phyloP scores from a whole-genome alignment of 2,329 filamentous ascomycete genomes.

The Emydomyces testavorans region DNA sequence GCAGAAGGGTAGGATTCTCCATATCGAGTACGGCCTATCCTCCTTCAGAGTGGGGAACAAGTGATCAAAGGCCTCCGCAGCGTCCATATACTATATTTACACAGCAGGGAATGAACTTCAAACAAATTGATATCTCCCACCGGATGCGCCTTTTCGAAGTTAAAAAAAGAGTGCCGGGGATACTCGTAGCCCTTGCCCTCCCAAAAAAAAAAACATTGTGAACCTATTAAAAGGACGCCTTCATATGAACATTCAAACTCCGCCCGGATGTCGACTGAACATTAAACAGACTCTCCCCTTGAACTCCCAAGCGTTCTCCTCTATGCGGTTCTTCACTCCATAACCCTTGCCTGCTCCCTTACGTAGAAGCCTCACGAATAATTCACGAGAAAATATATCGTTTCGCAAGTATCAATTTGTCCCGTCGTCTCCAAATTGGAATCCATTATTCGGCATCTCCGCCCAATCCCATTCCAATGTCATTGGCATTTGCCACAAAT shows the following conservation, averaged over 20 bases:
- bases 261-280: not conserved
- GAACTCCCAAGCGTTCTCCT: not conserved
- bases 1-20: too few relatives aligned
- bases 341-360: not conserved
- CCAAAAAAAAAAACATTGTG: not conserved
- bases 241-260: not conserved
- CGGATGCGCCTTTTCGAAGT: not conserved
- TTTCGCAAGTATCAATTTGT: not conserved
- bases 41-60: constrained; percentile 2
- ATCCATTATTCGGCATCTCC: constrained; percentile 23
- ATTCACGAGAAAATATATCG: not conserved
- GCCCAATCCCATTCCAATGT: constrained; percentile 84
- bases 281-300: not conserved
- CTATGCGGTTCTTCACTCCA: not conserved
- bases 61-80: not conserved
- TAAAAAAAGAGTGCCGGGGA: not conserved
- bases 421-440: constrained; percentile 7
- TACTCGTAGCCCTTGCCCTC: not conserved
- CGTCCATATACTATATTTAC: not conserved
- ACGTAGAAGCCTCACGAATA: not conserved
- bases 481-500: constrained; percentile 92
- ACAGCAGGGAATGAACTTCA: not conserved
- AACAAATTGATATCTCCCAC: not conserved
- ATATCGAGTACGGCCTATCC: not conserved
- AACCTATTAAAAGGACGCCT: not conserved